Base-by-base conservation (phyloP, 2,329 filamentous ascomycete genomes). In the Orbilia brochopaga region DNA sequence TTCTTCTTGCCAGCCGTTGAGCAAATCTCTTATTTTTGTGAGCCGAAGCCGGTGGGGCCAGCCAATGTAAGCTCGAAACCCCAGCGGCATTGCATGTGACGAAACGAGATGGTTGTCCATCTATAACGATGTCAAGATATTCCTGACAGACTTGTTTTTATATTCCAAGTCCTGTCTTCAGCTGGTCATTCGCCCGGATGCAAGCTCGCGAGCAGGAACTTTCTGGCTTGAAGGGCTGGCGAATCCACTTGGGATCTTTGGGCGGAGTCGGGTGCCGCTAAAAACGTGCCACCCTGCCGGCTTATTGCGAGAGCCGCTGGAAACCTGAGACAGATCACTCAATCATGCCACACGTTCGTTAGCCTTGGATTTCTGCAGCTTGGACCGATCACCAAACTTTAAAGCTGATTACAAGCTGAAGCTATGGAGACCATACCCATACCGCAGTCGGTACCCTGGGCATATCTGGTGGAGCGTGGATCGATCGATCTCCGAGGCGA, bases 1-100 rank as follows among this genome's bases (percentile, higher is more conserved):
- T 57, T 21, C 37, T 57, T 35, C 24, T 30, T 50, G 48, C 35
- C 42, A 27, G 40, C 37, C n/a, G n/a, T 57, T 17, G 35, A 27
- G 19, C 32, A 23, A 42, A 15, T 23, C 21, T 24, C 30, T 13
- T 44, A 40, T 23, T 32, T 53, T 32, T 42, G 37, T 17, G 37
- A 15, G 37, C 37, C n/a, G 8, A 32, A 32, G 8, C 4, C 27
- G 27, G 27, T 17, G 37, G 37, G 37, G 13, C 11, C n/a, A 4
- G n/a, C 37, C 37, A 15, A 42, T 15, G 13, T 17, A 42, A 42
- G 37, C n/a, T 42, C 4, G n/a, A 17, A 42, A 15, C 15, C n/a
- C 15, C n/a, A 17, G 37, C n/a, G 37, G 37, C 37, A 42, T 17
- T 42, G 13, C 11, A 42, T 13, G 37, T 17, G 37, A 42, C 37